These are phyloP conservation scores for Aeschynomene evenia DNA, from an alignment of 306 rosid species.

Conservation along the genomic window DNA sequence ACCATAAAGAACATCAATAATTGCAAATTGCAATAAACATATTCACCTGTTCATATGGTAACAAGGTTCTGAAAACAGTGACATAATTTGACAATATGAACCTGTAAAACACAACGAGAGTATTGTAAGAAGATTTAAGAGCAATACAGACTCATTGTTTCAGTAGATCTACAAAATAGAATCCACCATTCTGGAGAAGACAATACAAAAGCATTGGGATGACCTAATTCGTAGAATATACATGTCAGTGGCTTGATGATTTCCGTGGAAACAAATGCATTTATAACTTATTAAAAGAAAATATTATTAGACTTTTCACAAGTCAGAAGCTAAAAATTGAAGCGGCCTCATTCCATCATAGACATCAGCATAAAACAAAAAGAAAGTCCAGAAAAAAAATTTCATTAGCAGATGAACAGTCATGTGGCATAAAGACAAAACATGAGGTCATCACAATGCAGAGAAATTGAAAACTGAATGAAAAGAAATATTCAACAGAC, in stretches of 20 bases:
- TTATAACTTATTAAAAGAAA: neutral
- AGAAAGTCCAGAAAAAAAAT: neutral
- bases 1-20: slow-evolving; percentile 20
- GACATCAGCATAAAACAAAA: neutral
- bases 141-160: slow-evolving; percentile 18
- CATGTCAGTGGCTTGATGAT: slow-evolving; percentile 2
- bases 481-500: neutral
- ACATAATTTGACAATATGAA: slow-evolving; percentile 89
- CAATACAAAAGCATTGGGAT: slow-evolving; percentile 15
- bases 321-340: neutral
- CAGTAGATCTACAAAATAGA: neutral
- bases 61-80: slow-evolving; percentile 72
- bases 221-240: slow-evolving; percentile 13
- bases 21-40: slow-evolving; percentile 26
- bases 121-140: slow-evolving; percentile 22
- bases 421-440: neutral
- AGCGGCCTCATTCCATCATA: neutral
- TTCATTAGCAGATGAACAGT: neutral
- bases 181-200: neutral
- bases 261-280: slow-evolving; percentile 19
- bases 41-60: slow-evolving; percentile 88
- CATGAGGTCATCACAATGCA: neutral
- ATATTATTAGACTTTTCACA: neutral
- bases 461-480: neutral
- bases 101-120: slow-evolving; percentile 43